A percentile compares a stretch with the other conserved stretches of the same genome.
phyloP scores from a whole-genome alignment of 2,329 filamentous ascomycete genomes.

The Septoria linicola region DNA sequence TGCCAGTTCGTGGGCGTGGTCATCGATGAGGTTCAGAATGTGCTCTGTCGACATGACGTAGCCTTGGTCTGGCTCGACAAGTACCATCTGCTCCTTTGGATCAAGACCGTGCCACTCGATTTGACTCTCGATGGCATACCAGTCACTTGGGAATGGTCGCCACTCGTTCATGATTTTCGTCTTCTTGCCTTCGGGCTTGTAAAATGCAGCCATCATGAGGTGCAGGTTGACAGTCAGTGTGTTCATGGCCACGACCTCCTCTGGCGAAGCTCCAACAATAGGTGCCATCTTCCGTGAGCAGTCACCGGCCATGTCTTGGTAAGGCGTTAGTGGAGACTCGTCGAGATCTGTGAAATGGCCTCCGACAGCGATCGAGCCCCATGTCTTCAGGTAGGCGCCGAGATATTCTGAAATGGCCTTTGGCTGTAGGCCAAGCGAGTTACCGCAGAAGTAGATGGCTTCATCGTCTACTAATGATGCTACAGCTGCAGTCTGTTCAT shows the following conservation, averaged over 20 bases:
- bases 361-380: slow-evolving; percentile 81
- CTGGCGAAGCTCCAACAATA: slow-evolving; percentile 69
- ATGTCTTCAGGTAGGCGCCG: slow-evolving; percentile 72
- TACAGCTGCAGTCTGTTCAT: slow-evolving; percentile 19
- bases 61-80: slow-evolving; percentile 61
- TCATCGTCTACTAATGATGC: slow-evolving; percentile 38
- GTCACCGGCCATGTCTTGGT: slow-evolving; percentile 75
- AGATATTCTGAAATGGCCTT: slow-evolving; percentile 65
- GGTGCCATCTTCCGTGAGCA: slow-evolving; percentile 67
- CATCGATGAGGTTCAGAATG: slow-evolving; percentile 70
- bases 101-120: slow-evolving; percentile 68
- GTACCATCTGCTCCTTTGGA: slow-evolving; percentile 67
- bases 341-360: slow-evolving; percentile 60
- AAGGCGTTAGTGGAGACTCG: slow-evolving; percentile 67
- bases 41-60: slow-evolving; percentile 67
- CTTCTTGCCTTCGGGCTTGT: slow-evolving; percentile 61
- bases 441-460: slow-evolving; percentile 81
- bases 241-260: slow-evolving; percentile 84
- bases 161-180: slow-evolving; percentile 85
- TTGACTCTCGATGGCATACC: slow-evolving; percentile 83
- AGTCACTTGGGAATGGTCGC: slow-evolving; percentile 85
- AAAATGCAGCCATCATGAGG: slow-evolving; percentile 82
- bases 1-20: slow-evolving; percentile 70
- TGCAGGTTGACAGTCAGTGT: slow-evolving; percentile 80
- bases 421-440: slow-evolving; percentile 83